Conservation (phyloP, 768 basidiomycete species). For the Lentinula guzmanii region DNA sequence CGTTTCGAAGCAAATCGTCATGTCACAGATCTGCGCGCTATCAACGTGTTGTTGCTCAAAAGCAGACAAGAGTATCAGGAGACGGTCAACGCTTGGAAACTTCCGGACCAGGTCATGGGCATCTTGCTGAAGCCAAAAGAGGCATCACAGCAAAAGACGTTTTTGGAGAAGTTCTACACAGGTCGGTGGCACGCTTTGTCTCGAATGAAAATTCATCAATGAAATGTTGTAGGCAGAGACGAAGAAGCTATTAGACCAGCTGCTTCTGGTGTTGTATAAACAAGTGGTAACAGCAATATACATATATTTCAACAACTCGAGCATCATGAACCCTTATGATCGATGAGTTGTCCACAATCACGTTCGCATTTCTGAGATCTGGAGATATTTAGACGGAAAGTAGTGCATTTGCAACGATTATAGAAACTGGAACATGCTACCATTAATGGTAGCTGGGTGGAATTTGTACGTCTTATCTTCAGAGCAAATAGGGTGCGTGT, state of each 20-base stretch:
- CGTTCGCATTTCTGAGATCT: too few relatives aligned
- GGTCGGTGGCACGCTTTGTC: slow-evolving; percentile 39
- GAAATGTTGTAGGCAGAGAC: slow-evolving; percentile 51
- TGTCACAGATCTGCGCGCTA: slow-evolving; percentile 72
- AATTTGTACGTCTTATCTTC: too few relatives aligned
- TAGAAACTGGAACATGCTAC: too few relatives aligned
- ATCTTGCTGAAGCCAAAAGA: slow-evolving; percentile 49
- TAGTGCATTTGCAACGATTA: too few relatives aligned
- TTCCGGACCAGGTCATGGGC: slow-evolving; percentile 74
- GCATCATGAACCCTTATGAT: too few relatives aligned
- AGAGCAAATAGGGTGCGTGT: too few relatives aligned
- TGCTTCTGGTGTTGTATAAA: slow-evolving; percentile 41
- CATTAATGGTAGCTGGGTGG: not conserved
- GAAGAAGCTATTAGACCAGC: slow-evolving; percentile 69
- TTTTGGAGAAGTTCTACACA: slow-evolving; percentile 81
- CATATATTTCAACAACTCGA: not conserved
- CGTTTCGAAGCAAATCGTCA: slow-evolving; percentile 83
- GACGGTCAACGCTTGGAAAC: slow-evolving; percentile 92
- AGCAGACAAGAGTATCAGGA: slow-evolving; percentile 87
- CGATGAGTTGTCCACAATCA: too few relatives aligned
- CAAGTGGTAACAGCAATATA: not conserved
- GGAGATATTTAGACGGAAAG: too few relatives aligned
- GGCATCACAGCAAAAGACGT: slow-evolving; percentile 40
- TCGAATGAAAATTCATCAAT: not conserved
- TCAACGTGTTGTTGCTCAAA: slow-evolving; percentile 86